These are phyloP conservation scores for Talaromyces proteolyticus DNA, from an alignment of 495 filamentous ascomycete species.

Conservation along the genomic window DNA sequence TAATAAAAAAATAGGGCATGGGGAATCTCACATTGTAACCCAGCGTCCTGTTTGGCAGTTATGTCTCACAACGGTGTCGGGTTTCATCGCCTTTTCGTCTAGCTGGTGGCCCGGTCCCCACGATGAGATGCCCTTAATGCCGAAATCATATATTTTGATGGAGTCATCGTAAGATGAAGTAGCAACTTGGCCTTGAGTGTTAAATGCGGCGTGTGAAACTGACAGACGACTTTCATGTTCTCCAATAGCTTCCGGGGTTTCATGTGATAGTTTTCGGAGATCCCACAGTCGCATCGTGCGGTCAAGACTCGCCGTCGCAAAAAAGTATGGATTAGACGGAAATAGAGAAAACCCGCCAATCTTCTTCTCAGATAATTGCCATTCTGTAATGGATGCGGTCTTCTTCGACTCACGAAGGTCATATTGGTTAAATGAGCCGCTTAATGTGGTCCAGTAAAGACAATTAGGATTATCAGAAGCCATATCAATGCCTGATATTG, in stretches of 20 bases:
- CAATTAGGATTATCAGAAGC: constrained; percentile 61
- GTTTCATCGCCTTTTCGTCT: constrained; percentile 57
- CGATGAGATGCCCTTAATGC: constrained; percentile 42
- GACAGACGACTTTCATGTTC: constrained; percentile 78
- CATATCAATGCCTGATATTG: constrained; percentile 78
- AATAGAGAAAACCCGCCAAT: constrained; percentile 89
- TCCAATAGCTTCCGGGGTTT: constrained; percentile 63
- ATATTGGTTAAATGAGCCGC: constrained; percentile 71
- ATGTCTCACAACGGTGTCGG: constrained; percentile 64
- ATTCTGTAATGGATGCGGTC: constrained; percentile 51
- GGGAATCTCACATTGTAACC: constrained; percentile 58
- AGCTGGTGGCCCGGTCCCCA: constrained; percentile 62
- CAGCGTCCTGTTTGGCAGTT: constrained; percentile 94
- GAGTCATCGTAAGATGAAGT: constrained; percentile 94
- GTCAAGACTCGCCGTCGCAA: constrained; percentile 90
- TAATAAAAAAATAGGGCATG: background rate
- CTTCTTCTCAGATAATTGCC: constrained; percentile 84
- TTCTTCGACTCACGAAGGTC: constrained; percentile 58
- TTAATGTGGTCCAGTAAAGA: constrained; percentile 82
- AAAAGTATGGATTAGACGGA: constrained; percentile 67
- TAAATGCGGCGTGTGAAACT: constrained; percentile 88
- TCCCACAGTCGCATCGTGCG: constrained; percentile 91
- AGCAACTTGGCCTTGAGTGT: constrained; percentile 71
- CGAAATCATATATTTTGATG: constrained; percentile 83
- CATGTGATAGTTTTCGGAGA: constrained; percentile 65